Conservation (phyloP, 768 basidiomycete species). For the Mycena alexandri region DNA sequence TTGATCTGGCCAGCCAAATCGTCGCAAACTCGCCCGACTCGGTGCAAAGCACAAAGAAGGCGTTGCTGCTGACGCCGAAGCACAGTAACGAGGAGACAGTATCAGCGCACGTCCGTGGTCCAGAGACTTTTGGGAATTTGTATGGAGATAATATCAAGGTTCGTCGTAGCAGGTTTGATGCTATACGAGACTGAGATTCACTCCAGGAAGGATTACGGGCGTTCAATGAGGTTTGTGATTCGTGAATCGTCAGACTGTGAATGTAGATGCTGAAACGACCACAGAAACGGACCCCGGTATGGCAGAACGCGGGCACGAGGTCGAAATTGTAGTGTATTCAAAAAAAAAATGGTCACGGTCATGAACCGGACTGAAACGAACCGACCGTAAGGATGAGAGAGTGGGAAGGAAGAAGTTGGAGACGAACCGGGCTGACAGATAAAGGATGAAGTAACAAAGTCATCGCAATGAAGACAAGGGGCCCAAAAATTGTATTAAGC, state of each 20-base stretch:
- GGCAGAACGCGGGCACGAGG: constrained; percentile 33
- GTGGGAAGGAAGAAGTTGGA: too few relatives aligned
- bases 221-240: constrained; percentile 31
- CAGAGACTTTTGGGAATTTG: constrained; percentile 20
- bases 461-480: too few relatives aligned
- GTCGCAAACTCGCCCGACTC: constrained; percentile 81
- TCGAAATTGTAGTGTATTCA: constrained; percentile 26
- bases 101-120: constrained; percentile 19
- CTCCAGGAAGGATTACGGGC: constrained; percentile 34
- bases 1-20: constrained; percentile 72
- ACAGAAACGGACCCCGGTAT: constrained; percentile 32
- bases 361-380: too few relatives aligned
- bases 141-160: constrained; percentile 37
- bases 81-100: constrained; percentile 26
- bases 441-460: too few relatives aligned
- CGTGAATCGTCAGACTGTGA: neutral
- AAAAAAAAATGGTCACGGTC: too few relatives aligned
- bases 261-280: neutral
- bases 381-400: too few relatives aligned
- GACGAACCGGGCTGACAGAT: too few relatives aligned
- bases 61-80: constrained; percentile 54
- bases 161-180: neutral
- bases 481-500: too few relatives aligned
- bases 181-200: neutral
- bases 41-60: constrained; percentile 82